Base-by-base conservation (phyloP, 371 early-diverging fungal genomes). In the Blakeslea trispora region DNA sequence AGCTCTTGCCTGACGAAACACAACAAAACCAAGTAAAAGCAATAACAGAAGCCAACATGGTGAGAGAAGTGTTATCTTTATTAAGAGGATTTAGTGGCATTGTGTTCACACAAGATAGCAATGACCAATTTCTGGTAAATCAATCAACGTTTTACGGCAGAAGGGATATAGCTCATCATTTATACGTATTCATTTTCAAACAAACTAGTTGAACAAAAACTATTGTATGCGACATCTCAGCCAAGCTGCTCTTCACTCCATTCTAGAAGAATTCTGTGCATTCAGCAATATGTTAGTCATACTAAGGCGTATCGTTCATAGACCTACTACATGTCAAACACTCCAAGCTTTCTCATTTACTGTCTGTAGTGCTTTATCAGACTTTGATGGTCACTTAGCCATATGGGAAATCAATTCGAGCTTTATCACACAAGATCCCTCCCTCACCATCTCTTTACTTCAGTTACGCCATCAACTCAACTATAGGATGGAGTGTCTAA, bases 321-420 rank as follows among this genome's bases (percentile, higher is more conserved):
- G 2, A 37, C 3, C 1, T 11, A 37, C 14, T 14, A 37, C 4
- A 44, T 18, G 77, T 17, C 69, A 74, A 46, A 77, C 74, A 1
- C 63, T 57, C 11, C 68, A 72, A 49, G 77, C 77, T 5, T 74
- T 74, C 63, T 66, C 70, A 6, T 51, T 60, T 11, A 50, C 55
- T 21, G 40, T 77, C 7, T 37, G 50, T 13, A 55, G 44, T n/a
- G 44, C 60, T 8, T 23, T 77, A 0, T 34, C 45, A 2, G 54
- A 64, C n/a, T 71, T 77, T n/a, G 68, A 74, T 42, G 41, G 49
- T 11, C 35, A n/a, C 14, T n/a, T 73, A 2, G 51, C 69, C 21
- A 51, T 39, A 13, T 21, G 64, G 14, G 71, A 77, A 55, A 9
- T 43, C 0, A 45, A 53, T 19, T 48, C 56, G 7, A 48, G 57